Conservation (phyloP, 257 asterid species). For the Solanum rostratum region DNA sequence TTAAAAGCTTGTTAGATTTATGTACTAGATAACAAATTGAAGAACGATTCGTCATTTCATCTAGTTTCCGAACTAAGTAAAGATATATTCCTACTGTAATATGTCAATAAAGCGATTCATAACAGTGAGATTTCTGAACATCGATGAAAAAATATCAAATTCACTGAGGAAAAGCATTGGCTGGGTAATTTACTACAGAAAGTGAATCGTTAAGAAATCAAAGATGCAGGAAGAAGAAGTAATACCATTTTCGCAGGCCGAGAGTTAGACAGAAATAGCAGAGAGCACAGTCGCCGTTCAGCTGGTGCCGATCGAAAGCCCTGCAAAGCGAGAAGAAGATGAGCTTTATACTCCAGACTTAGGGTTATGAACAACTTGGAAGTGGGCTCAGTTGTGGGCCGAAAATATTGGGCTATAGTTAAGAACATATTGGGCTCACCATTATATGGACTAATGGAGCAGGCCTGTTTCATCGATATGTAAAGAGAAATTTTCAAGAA, state of each 20-base stretch:
- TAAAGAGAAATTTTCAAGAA: no score
- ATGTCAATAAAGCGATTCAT: not conserved
- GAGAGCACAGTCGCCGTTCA: slow-evolving; percentile 1
- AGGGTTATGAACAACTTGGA: not conserved
- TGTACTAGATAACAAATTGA: not conserved
- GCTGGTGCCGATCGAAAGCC: slow-evolving; percentile 1
- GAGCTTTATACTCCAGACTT: not conserved
- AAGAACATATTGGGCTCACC: not conserved
- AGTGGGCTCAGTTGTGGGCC: not conserved
- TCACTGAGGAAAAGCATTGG: not conserved
- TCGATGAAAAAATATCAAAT: not conserved
- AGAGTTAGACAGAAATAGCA: not conserved
- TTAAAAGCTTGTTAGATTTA: not conserved
- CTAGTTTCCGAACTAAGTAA: not conserved
- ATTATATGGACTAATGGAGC: no score
- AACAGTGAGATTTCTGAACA: not conserved
- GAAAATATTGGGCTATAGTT: not conserved
- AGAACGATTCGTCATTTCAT: not conserved
- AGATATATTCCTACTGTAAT: not conserved
- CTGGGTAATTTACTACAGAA: no score
- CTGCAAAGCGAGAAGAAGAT: not conserved
- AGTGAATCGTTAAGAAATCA: not conserved
- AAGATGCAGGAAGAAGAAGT: not conserved
- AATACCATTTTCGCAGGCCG: not conserved
- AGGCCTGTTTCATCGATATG: no score